These are phyloP conservation scores for Camellia oleifera DNA, from an alignment of 179 eudicot species.

Conservation along the genomic window DNA sequence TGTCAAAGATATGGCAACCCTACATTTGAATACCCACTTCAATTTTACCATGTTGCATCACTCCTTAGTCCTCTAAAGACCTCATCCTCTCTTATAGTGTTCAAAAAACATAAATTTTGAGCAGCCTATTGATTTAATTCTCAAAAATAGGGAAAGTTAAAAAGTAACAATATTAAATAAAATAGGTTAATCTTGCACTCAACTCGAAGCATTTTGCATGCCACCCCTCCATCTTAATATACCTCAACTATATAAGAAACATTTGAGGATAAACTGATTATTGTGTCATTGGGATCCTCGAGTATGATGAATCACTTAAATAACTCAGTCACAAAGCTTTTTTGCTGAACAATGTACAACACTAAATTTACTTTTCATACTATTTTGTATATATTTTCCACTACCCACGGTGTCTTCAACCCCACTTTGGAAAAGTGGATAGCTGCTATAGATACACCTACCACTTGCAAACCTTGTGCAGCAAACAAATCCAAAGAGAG, in stretches of 20 bases:
- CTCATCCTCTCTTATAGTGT: background rate
- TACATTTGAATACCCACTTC: background rate
- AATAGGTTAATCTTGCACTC: background rate
- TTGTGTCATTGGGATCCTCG: too few relatives aligned
- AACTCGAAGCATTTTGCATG: background rate
- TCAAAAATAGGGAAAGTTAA: background rate
- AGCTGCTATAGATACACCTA: too few relatives aligned
- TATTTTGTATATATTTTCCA: too few relatives aligned
- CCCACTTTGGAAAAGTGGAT: too few relatives aligned
- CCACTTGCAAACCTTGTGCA: background rate
- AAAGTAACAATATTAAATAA: background rate
- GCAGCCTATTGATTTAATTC: background rate
- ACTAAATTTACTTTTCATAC: background rate
- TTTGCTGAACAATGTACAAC: background rate
- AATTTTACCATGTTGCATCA: background rate
- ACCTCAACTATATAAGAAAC: background rate
- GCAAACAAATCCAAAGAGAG: background rate
- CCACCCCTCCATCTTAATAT: background rate
- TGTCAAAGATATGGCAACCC: background rate
- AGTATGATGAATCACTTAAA: background rate
- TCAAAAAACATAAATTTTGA: background rate
- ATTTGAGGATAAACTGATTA: background rate
- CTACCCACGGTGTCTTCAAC: too few relatives aligned
- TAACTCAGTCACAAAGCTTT: background rate
- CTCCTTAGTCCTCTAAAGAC: background rate